Base-by-base conservation (phyloP, 2,329 filamentous ascomycete genomes). In the Fusarium agapanthi region DNA sequence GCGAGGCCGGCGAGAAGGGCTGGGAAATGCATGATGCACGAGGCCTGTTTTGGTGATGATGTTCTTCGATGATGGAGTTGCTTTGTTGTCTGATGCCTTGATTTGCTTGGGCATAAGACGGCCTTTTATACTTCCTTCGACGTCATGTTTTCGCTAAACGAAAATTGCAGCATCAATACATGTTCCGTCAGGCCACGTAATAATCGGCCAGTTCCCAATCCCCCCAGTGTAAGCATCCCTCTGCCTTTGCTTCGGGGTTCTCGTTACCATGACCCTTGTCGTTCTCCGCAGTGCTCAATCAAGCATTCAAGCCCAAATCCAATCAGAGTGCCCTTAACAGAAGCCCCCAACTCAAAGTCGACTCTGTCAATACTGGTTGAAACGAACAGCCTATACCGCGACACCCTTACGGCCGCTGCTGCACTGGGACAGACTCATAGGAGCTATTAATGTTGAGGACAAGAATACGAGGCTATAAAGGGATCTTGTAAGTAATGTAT, bases 1-100 rank as follows among this genome's bases (percentile, higher is more conserved):
- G 57, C 53, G 1, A 67, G 14, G 26, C 57, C 34, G 7, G 57
- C 26, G 3, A 71, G 15, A 7, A 71, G 16, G 7, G 57, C 44
- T 14, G 62, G 6, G 15, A 67, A 63, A 1, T 71, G 57, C 69
- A 71, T 71, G 35, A 22, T 63, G 26, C 3, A 13, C 28, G 24
- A 28, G 15, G 7, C 3, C 24, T 28, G 6, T n/a, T 14, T 50
- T 12, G 15, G 18, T 14, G 24, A 26, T 3, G 14, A 7, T 3
- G 2, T 22, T 10, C 9, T 22, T 32, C 9, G 7, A 7, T 26
- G 18, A 30, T 13, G 20, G n/a, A 26, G 35, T 30, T 41, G 28
- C 3, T 10, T 14, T 55, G 20, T 20, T 30, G 6, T 18, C 9
- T 4, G 2, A 16, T 10, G 14, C 5, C 48, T 38, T 16, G 2